phyloP scores from a whole-genome alignment of 306 rosid species.

The Parietaria judaica region DNA sequence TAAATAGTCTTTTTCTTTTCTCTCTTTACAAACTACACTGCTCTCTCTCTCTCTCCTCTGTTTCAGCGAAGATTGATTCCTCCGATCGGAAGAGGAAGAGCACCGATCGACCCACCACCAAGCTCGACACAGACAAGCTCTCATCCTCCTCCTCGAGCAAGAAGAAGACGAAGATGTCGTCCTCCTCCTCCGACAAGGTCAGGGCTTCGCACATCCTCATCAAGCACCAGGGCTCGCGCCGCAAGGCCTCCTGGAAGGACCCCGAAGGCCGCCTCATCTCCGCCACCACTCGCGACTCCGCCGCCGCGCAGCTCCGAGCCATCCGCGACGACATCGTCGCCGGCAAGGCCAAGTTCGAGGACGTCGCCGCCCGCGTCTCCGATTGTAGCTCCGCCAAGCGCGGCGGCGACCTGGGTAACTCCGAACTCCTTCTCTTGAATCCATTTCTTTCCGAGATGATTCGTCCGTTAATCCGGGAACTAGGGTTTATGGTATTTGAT shows the following conservation, averaged over 20 bases:
- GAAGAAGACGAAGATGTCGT: constrained; percentile 57
- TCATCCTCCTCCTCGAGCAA: neutral
- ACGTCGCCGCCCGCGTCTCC: constrained; percentile 64
- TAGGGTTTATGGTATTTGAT: neutral
- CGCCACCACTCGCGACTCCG: constrained; percentile 62
- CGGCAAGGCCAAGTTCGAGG: constrained; percentile 66
- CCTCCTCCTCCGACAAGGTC: constrained; percentile 52
- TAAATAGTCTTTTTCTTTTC: neutral
- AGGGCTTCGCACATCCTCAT: constrained; percentile 94
- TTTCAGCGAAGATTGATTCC: constrained; percentile 58
- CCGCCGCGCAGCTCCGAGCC: constrained; percentile 58
- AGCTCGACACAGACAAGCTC: neutral
- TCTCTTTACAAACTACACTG: neutral
- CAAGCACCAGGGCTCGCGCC: constrained; percentile 85
- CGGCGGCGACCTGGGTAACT: constrained; percentile 83
- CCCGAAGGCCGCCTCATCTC: constrained; percentile 74
- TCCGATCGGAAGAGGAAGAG: constrained; percentile 76
- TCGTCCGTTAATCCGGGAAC: neutral
- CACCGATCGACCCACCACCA: constrained; percentile 38
- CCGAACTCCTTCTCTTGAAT: neutral
- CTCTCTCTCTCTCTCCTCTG: neutral
- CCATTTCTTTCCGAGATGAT: neutral
- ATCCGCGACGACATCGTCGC: constrained; percentile 67
- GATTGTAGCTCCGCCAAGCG: constrained; percentile 98
- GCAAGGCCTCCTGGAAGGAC: constrained; percentile 97